phyloP scores from a whole-genome alignment of 495 filamentous ascomycete species.

The Staphylotrichum longicolle region DNA sequence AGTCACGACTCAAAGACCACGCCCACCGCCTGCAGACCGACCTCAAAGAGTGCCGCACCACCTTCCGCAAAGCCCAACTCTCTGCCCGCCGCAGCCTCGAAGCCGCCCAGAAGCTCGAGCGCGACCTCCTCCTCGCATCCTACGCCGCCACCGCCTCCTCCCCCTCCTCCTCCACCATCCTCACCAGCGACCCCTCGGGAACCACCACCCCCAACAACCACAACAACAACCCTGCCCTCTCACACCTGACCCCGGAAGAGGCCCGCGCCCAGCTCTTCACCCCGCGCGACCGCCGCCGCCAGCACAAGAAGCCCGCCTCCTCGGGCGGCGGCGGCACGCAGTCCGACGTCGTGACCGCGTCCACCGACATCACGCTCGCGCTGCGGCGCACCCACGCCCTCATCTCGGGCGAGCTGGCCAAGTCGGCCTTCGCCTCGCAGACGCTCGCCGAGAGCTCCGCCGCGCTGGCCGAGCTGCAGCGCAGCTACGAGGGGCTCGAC shows the following conservation, averaged over 20 bases:
- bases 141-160: constrained; percentile 44
- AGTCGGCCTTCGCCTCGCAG: constrained; percentile 82
- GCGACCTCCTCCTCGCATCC: constrained; percentile 71
- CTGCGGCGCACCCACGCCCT: constrained; percentile 80
- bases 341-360: constrained; percentile 67
- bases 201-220: constrained; percentile 15
- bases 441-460: constrained; percentile 79
- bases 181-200: constrained; percentile 9
- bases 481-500: constrained; percentile 76
- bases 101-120: constrained; percentile 68
- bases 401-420: constrained; percentile 76
- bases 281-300: constrained; percentile 28
- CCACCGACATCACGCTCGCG: constrained; percentile 78
- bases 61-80: constrained; percentile 83
- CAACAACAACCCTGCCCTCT: constrained; percentile 15
- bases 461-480: constrained; percentile 73
- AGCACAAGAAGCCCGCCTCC: constrained; percentile 21
- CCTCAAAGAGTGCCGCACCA: constrained; percentile 65
- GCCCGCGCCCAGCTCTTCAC: constrained; percentile 28
- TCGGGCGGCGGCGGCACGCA: constrained; percentile 44
- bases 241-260: constrained; percentile 12
- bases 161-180: constrained; percentile 22
- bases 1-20: constrained; percentile 60
- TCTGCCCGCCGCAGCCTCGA: constrained; percentile 75
- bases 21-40: constrained; percentile 63